Percentiles rank a stretch among this genome's conserved stretches.
Evolutionary conservation across 305 asterid species (phyloP).

Genomic region (Rubia balearica): DNA sequence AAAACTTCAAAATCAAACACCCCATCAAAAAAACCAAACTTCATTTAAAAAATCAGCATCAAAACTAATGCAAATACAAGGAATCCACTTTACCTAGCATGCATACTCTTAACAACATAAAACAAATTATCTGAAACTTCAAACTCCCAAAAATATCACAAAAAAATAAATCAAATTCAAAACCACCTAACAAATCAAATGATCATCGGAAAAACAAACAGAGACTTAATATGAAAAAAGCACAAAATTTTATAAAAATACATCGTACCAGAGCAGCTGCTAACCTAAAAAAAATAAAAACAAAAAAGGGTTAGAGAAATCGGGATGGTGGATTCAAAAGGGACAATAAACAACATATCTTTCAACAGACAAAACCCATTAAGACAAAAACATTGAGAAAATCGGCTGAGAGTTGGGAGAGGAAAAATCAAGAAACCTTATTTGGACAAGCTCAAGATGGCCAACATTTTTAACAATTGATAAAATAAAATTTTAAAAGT

Average conservation of each 20-base stretch:
- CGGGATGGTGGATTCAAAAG: slow-evolving; percentile 17
- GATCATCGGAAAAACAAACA: slow-evolving; percentile 16
- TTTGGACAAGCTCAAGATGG: slow-evolving; percentile 5
- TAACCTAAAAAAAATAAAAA: slow-evolving; percentile 15
- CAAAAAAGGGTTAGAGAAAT: slow-evolving; percentile 30
- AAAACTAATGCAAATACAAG: slow-evolving; percentile 7
- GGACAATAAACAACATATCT: slow-evolving; percentile 47
- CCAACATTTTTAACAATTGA: background rate
- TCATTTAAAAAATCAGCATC: background rate
- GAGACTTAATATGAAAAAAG: slow-evolving; percentile 4
- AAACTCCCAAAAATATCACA: background rate
- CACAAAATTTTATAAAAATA: slow-evolving; percentile 13
- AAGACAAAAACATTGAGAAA: background rate
- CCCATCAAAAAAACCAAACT: background rate
- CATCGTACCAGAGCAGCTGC: slow-evolving; percentile 39
- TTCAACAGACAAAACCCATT: slow-evolving; percentile 17
- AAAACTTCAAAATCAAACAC: background rate
- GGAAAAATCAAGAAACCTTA: slow-evolving; percentile 14
- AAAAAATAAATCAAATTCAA: background rate
- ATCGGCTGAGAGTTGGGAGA: background rate
- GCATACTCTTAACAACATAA: background rate
- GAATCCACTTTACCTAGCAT: background rate
- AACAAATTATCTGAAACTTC: background rate
- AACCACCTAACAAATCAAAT: background rate
- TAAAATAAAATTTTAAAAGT: slow-evolving; percentile 6